These are phyloP conservation scores for Skeletonema tropicum DNA, from an alignment of 108 stramenopile species.

Conservation along the genomic window DNA sequence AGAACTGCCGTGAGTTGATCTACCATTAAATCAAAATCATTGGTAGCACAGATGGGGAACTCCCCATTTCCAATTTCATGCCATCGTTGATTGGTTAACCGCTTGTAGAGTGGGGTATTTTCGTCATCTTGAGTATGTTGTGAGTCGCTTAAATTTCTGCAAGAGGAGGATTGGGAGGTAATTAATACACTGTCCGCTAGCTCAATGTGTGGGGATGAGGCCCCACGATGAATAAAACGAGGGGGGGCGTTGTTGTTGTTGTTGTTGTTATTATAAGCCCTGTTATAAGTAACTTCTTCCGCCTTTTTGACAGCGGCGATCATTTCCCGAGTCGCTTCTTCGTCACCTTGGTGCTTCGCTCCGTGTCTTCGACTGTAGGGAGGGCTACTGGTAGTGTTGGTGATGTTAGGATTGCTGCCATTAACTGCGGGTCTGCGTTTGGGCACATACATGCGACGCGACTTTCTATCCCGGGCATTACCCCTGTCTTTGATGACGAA, in stretches of 20 bases:
- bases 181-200: neutral
- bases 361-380: neutral
- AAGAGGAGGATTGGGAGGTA: neutral
- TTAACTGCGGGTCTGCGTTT: neutral
- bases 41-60: conserved; percentile 12
- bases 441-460: neutral
- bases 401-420: neutral
- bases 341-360: no score
- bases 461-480: neutral
- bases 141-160: neutral
- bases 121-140: neutral
- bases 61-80: conserved; percentile 44
- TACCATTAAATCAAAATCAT: conserved; percentile 38
- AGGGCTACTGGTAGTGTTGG: neutral
- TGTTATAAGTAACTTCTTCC: neutral
- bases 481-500: neutral
- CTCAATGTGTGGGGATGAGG: neutral
- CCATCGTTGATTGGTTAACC: conserved; percentile 37
- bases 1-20: conserved; percentile 33
- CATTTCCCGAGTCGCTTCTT: no score
- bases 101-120: neutral
- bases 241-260: neutral
- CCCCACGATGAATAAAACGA: neutral
- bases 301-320: no score
- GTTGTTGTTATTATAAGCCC: no score